Evolutionary conservation across 306 rosid species (phyloP).

Genomic region (Nissolia schottii): DNA sequence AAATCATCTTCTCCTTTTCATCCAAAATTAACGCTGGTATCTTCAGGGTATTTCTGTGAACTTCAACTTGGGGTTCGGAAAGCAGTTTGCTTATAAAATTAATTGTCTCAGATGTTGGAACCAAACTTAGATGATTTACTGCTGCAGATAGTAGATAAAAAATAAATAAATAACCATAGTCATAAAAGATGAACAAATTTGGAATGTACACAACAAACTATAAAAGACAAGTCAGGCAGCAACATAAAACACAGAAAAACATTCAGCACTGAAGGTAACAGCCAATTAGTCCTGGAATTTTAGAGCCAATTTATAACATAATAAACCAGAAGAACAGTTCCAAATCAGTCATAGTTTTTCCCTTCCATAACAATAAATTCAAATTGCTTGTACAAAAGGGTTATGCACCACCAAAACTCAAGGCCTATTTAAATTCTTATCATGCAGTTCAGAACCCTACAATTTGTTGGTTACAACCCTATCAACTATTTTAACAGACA

Average conservation of each 20-base stretch:
- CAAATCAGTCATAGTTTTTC: background rate
- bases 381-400: background rate
- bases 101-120: slow-evolving; percentile 49
- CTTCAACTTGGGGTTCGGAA: slow-evolving; percentile 52
- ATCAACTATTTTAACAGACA: background rate
- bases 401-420: background rate
- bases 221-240: background rate
- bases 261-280: background rate
- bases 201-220: background rate
- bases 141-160: slow-evolving; percentile 31
- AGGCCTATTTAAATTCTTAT: background rate
- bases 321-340: background rate
- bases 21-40: slow-evolving; percentile 92
- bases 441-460: background rate
- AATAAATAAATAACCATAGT: background rate
- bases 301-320: background rate
- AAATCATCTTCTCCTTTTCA: slow-evolving; percentile 47
- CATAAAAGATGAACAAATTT: background rate
- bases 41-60: slow-evolving; percentile 54
- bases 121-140: slow-evolving; percentile 56
- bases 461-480: too few species aligned
- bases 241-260: slow-evolving; percentile 1
- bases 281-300: background rate
- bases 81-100: slow-evolving; percentile 63
- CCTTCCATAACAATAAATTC: background rate